These are phyloP conservation scores for Scenedesmus sp. DNA, from an alignment of 163 green algal genomes.

Conservation along the genomic window DNA sequence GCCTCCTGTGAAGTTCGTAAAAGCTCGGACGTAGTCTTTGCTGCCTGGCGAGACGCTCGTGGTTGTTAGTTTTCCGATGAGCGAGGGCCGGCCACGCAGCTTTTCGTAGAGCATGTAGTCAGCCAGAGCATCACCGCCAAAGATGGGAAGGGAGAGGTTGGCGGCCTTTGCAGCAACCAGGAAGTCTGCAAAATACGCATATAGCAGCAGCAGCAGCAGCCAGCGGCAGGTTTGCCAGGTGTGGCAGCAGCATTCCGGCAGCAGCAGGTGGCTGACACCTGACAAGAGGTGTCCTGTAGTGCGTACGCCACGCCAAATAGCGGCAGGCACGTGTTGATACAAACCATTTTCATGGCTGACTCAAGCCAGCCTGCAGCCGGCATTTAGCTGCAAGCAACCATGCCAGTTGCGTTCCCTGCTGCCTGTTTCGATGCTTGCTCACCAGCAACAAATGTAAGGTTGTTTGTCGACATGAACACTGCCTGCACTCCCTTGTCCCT, in stretches of 20 bases:
- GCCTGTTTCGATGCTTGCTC: not conserved
- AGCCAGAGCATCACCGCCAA: conserved; percentile 1
- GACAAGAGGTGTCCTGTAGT: too few relatives aligned
- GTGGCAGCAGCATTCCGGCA: too few relatives aligned
- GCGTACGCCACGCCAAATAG: too few relatives aligned
- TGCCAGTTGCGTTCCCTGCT: not conserved
- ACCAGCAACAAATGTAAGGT: conserved; percentile 37
- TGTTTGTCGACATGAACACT: conserved; percentile 39
- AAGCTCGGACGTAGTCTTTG: not conserved
- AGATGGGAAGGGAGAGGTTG: conserved; percentile 14
- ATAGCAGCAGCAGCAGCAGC: not conserved
- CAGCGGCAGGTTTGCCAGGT: not conserved
- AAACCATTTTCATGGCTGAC: too few relatives aligned
- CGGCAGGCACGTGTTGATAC: too few relatives aligned
- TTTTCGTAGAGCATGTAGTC: not conserved
- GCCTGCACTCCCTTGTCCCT: not conserved
- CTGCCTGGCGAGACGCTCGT: not conserved
- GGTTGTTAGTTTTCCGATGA: not conserved
- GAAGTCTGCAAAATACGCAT: conserved; percentile 5
- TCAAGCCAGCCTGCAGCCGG: not conserved
- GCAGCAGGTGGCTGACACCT: too few relatives aligned
- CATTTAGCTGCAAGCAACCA: not conserved
- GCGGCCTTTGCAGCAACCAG: conserved; percentile 4
- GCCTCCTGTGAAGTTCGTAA: not conserved
- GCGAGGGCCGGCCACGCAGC: not conserved